Conservation (phyloP, 208 protist species). For the Angomonas ambiguus region DNA sequence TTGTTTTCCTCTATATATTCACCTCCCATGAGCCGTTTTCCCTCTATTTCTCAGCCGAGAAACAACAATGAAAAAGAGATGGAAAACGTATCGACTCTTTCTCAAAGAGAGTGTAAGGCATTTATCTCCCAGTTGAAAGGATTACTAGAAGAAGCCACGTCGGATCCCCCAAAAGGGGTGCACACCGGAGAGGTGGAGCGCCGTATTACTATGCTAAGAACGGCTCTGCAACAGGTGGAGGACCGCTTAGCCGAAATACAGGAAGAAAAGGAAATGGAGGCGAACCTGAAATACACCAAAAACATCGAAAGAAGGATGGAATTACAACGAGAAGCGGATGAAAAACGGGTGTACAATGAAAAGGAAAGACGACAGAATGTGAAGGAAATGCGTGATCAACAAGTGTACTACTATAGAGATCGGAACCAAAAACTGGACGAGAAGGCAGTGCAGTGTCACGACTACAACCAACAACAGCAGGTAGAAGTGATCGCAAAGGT, state of each 20-base stretch:
- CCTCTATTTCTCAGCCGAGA: neutral
- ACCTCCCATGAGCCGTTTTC: neutral
- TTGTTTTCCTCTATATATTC: neutral
- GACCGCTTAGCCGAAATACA: conserved; percentile 28
- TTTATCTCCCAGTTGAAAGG: conserved; percentile 59
- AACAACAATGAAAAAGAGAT: neutral
- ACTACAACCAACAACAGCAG: conserved; percentile 35
- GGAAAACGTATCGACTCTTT: conserved; percentile 16
- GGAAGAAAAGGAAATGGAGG: conserved; percentile 23
- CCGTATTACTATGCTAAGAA: conserved; percentile 55
- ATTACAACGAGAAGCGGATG: conserved; percentile 28
- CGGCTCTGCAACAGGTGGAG: conserved; percentile 52
- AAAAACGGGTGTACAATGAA: conserved; percentile 32
- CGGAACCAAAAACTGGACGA: conserved; percentile 42
- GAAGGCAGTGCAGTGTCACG: conserved; percentile 32
- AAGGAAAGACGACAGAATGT: conserved; percentile 43
- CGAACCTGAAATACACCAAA: conserved; percentile 27
- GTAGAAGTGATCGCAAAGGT: conserved; percentile 35
- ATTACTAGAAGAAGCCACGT: conserved; percentile 51
- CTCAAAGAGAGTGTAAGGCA: conserved; percentile 28
- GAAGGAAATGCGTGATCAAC: conserved; percentile 35
- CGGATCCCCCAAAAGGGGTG: conserved; percentile 45
- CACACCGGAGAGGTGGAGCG: conserved; percentile 40
- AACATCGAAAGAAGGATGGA: conserved; percentile 36
- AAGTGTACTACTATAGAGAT: conserved; percentile 46